Percentiles rank a stretch among this genome's conserved stretches.
Evolutionary conservation across 352 stramenopile species (phyloP).

Genomic region (Pythium brachiatum): DNA sequence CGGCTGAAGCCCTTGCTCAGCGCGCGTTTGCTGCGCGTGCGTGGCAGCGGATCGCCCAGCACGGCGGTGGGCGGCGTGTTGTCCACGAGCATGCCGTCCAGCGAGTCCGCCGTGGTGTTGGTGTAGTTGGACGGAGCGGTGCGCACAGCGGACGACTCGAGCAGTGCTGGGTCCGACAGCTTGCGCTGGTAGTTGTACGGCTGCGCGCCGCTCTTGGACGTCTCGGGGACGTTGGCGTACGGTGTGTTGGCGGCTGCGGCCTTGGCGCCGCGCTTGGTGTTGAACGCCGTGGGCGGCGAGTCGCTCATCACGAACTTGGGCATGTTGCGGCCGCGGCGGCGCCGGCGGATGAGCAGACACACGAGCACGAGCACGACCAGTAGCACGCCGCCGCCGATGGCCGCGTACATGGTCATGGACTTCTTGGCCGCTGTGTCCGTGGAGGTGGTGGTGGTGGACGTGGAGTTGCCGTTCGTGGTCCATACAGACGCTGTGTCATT

Average conservation of each 20-base stretch:
- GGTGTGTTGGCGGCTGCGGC: conserved; percentile 20
- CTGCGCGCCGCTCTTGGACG: conserved; percentile 33
- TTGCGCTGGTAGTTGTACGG: conserved; percentile 36
- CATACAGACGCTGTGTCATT: not conserved
- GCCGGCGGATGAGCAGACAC: conserved; percentile 42
- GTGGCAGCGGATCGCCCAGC: conserved; percentile 28
- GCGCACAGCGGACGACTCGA: conserved; percentile 30
- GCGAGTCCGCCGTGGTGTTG: conserved; percentile 34
- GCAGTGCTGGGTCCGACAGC: conserved; percentile 34
- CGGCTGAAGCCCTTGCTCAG: conserved; percentile 45
- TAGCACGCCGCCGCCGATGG: conserved; percentile 52
- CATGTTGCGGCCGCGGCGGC: conserved; percentile 39
- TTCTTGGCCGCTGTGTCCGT: conserved; percentile 10
- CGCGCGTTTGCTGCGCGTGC: conserved; percentile 16
- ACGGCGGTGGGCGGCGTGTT: conserved; percentile 42
- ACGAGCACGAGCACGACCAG: conserved; percentile 41
- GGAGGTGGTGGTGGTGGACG: conserved; percentile 18
- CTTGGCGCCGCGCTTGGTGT: conserved; percentile 40
- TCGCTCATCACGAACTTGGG: conserved; percentile 31
- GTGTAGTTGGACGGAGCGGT: conserved; percentile 26
- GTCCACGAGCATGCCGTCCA: conserved; percentile 62
- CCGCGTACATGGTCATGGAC: conserved; percentile 43
- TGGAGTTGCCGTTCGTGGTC: conserved; percentile 5
- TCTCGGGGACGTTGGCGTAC: conserved; percentile 58
- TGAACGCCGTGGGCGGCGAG: conserved; percentile 16